These are phyloP conservation scores for Babesia caballi DNA, from an alignment of 169 alveolate genomes.

Conservation along the genomic window DNA sequence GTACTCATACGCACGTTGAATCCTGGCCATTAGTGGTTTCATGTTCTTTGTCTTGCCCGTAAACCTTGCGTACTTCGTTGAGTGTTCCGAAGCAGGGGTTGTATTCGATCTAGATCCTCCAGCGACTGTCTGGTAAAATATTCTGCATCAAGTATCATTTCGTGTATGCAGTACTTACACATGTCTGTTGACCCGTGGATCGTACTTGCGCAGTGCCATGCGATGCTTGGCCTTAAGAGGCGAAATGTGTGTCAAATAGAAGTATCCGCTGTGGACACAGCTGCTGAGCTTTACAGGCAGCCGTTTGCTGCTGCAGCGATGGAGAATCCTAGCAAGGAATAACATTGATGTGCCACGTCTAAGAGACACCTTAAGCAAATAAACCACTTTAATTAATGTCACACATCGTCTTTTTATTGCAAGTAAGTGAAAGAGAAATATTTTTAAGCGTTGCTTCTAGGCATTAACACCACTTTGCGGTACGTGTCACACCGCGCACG, in stretches of 20 bases:
- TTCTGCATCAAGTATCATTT: neutral
- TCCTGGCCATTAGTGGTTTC: slow-evolving; percentile 73
- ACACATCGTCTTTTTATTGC: neutral
- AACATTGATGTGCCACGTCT: slow-evolving; percentile 59
- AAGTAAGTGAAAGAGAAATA: neutral
- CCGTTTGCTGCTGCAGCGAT: slow-evolving; percentile 79
- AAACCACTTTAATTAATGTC: neutral
- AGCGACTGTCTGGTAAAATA: slow-evolving; percentile 54
- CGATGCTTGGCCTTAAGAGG: slow-evolving; percentile 77
- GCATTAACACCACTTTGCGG: neutral
- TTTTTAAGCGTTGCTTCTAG: neutral
- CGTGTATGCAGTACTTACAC: slow-evolving; percentile 67
- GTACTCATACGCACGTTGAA: slow-evolving; percentile 81
- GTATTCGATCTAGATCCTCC: slow-evolving; percentile 48
- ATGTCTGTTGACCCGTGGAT: slow-evolving; percentile 80
- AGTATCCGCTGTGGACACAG: slow-evolving; percentile 78
- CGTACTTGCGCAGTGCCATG: slow-evolving; percentile 80
- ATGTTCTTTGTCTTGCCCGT: slow-evolving; percentile 75
- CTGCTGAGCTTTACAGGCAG: slow-evolving; percentile 76
- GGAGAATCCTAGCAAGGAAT: slow-evolving; percentile 66
- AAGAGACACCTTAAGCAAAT: neutral
- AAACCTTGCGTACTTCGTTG: slow-evolving; percentile 73
- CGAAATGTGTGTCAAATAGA: slow-evolving; percentile 77
- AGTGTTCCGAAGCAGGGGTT: slow-evolving; percentile 70
- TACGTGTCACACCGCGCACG: neutral